These are phyloP conservation scores for Curvularia sp. DNA, from an alignment of 2,329 filamentous ascomycete species.

Conservation along the genomic window DNA sequence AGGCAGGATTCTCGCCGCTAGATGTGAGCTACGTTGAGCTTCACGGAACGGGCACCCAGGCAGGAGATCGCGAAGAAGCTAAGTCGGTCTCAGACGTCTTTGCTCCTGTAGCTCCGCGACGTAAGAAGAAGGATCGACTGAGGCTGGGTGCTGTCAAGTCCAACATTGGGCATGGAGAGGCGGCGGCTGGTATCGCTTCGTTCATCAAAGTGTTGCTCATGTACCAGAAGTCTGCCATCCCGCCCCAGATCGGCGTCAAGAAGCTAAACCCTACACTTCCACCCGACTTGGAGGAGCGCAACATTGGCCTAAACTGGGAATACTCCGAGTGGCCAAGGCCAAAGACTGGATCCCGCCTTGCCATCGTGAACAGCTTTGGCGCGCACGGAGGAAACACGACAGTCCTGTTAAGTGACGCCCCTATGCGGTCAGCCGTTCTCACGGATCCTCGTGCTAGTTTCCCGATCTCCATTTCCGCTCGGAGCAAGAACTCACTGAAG, in stretches of 20 bases:
- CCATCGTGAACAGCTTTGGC: no score
- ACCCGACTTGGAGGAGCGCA: background rate
- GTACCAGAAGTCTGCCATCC: background rate
- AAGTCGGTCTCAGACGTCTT: conserved; percentile 24
- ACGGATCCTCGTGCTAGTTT: no score
- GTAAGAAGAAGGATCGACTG: conserved; percentile 18
- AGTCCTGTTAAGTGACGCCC: no score
- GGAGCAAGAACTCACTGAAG: background rate
- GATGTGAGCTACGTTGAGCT: conserved; percentile 39
- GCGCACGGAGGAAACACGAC: no score
- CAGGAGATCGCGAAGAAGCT: conserved; percentile 34
- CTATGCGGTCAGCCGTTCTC: no score
- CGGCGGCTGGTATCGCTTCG: conserved; percentile 37
- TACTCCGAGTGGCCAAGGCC: no score
- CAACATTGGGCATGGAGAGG: conserved; percentile 47
- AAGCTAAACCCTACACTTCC: background rate
- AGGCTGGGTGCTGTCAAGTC: conserved; percentile 40
- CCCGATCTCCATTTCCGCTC: no score
- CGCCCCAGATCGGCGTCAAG: conserved; percentile 5
- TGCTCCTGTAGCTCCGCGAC: conserved; percentile 4
- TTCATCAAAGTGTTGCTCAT: conserved; percentile 47
- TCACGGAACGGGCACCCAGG: conserved; percentile 44
- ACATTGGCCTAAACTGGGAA: no score
- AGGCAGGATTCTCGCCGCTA: conserved; percentile 47
- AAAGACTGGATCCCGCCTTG: no score